phyloP scores from a whole-genome alignment of 805 yeast genomes.

The Yamadazyma kitorensis region DNA sequence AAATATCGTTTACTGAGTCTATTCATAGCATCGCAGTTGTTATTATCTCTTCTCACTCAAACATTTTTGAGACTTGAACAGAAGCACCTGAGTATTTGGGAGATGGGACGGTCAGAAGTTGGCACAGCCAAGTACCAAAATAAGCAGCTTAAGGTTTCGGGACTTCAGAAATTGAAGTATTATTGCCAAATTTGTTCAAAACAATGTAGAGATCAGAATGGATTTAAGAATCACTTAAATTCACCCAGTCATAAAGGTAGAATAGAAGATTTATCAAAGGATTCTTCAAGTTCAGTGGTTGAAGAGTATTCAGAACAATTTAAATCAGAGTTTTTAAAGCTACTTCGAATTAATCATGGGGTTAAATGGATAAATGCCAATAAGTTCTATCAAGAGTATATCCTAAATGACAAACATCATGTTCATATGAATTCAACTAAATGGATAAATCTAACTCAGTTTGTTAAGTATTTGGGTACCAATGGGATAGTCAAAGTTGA shows the following conservation, averaged over 20 bases:
- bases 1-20: slow-evolving; percentile 1
- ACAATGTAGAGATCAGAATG: slow-evolving; percentile 95
- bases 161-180: slow-evolving; percentile 80
- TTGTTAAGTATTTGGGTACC: slow-evolving; percentile 58
- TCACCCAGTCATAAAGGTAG: slow-evolving; percentile 74
- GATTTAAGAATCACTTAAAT: slow-evolving; percentile 84
- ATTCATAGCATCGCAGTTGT: slow-evolving; percentile 1
- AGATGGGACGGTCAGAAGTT: slow-evolving; percentile 31
- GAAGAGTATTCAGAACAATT: slow-evolving; percentile 61
- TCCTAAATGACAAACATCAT: slow-evolving; percentile 71
- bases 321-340: slow-evolving; percentile 57
- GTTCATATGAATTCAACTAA: slow-evolving; percentile 87
- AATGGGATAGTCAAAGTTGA: slow-evolving; percentile 56
- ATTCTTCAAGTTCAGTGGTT: slow-evolving; percentile 47
- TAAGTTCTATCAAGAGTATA: slow-evolving; percentile 86
- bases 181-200: slow-evolving; percentile 91
- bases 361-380: slow-evolving; percentile 78
- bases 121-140: slow-evolving; percentile 63
- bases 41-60: background rate
- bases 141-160: slow-evolving; percentile 75
- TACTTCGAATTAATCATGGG: slow-evolving; percentile 71
- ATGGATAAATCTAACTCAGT: slow-evolving; percentile 69
- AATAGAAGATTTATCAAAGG: slow-evolving; percentile 33
- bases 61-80: background rate
- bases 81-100: background rate